phyloP scores from a whole-genome alignment of 768 basidiomycete genomes.

The Dioszegia crocea region DNA sequence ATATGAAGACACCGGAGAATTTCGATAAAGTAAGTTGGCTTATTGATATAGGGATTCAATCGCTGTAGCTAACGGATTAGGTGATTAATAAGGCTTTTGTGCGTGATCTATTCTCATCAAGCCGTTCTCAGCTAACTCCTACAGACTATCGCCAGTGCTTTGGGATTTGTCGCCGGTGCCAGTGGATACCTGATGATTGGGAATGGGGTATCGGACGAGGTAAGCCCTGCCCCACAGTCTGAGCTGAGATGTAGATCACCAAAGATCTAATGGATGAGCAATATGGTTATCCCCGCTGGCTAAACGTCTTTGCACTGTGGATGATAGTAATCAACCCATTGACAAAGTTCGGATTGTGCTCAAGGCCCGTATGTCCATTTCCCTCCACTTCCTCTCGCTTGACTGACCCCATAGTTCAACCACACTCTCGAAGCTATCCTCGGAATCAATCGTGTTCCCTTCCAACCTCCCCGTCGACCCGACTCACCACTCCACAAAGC shows the following conservation, averaged over 20 bases:
- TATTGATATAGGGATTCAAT: neutral
- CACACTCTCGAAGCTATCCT: conserved; percentile 74
- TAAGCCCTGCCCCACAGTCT: conserved; percentile 43
- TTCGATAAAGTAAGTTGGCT: conserved; percentile 63
- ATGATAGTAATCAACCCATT: conserved; percentile 58
- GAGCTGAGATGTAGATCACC: conserved; percentile 60
- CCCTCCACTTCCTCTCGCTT: neutral
- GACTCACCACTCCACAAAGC: conserved; percentile 1
- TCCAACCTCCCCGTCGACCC: conserved; percentile 4
- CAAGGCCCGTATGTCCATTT: conserved; percentile 62
- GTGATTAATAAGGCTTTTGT: conserved; percentile 77
- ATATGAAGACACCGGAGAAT: conserved; percentile 76
- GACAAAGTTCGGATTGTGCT: conserved; percentile 81
- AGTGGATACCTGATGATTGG: conserved; percentile 93
- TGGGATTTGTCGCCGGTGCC: conserved; percentile 63
- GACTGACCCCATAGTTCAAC: conserved; percentile 59
- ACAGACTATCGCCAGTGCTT: conserved; percentile 61
- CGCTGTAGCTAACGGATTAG: conserved; percentile 1
- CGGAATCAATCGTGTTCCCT: conserved; percentile 46
- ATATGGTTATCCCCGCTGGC: conserved; percentile 63
- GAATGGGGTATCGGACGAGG: conserved; percentile 70
- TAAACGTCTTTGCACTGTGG: conserved; percentile 77
- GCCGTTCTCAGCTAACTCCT: neutral
- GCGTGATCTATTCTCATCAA: conserved; percentile 42
- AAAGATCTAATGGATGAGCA: conserved; percentile 61